Conservation (phyloP, 257 asterid species). For the Plectranthus barbatus region DNA sequence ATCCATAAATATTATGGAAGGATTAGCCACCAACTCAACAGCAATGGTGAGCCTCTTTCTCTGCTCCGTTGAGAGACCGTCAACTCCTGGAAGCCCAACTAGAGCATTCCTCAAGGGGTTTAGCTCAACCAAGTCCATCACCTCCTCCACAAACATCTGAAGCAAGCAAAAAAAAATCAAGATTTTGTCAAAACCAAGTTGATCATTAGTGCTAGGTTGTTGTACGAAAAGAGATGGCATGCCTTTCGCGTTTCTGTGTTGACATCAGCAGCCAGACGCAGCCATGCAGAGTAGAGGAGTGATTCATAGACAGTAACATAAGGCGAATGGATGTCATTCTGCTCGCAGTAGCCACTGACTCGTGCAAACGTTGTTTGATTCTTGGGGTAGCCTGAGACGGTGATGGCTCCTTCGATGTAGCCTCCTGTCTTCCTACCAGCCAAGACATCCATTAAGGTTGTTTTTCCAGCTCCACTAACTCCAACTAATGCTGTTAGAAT, state of each 20-base stretch:
- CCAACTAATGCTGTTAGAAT: constrained; percentile 76
- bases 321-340: constrained; percentile 85
- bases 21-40: constrained; percentile 80
- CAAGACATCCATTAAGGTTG: constrained; percentile 86
- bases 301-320: constrained; percentile 77
- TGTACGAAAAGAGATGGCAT: neutral
- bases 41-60: constrained; percentile 82
- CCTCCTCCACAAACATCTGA: constrained; percentile 90
- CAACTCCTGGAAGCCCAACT: constrained; percentile 80
- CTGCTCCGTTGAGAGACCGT: constrained; percentile 85
- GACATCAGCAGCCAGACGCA: constrained; percentile 74
- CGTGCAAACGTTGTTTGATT: constrained; percentile 83
- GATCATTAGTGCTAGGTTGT: neutral
- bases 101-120: constrained; percentile 57
- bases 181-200: neutral
- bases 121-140: constrained; percentile 78
- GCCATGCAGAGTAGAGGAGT: constrained; percentile 85
- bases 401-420: no score
- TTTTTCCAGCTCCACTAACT: constrained; percentile 93
- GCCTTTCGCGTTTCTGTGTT: constrained; percentile 64
- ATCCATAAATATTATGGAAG: constrained; percentile 83
- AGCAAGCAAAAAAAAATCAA: neutral
- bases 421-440: constrained; percentile 85
- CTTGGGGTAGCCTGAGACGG: no score
- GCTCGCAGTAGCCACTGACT: constrained; percentile 85